Evolutionary conservation across 345 rosid species (phyloP).

Genomic region (Pseudoturritis turrita): DNA sequence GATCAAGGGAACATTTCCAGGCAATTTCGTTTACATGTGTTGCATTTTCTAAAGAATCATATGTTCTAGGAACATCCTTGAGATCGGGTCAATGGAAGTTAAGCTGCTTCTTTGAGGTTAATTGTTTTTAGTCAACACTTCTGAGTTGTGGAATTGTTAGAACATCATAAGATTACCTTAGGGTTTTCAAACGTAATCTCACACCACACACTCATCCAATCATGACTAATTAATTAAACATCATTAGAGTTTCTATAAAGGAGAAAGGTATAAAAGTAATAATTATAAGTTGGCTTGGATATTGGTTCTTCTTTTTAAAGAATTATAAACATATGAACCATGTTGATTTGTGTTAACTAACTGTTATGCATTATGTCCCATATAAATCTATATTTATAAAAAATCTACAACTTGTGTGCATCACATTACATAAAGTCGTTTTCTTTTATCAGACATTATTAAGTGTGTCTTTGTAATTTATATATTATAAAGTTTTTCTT

Average conservation of each 20-base stretch:
- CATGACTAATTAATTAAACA: conserved; percentile 7
- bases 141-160: not conserved
- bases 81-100: not conserved
- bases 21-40: not conserved
- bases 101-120: not conserved
- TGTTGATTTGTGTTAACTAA: conserved; percentile 30
- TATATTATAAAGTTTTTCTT: conserved; percentile 1
- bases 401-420: conserved; percentile 18
- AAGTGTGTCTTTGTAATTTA: conserved; percentile 28
- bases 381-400: not conserved
- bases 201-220: not conserved
- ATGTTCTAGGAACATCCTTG: not conserved
- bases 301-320: conserved; percentile 10
- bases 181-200: conserved; percentile 10
- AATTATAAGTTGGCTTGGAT: not conserved
- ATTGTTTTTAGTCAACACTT: not conserved
- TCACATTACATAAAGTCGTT: conserved; percentile 27
- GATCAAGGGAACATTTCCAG: not conserved
- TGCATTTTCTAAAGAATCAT: not conserved
- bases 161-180: not conserved
- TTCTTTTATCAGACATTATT: conserved; percentile 26
- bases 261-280: not conserved
- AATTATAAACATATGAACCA: conserved; percentile 23
- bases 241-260: conserved; percentile 16
- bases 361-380: conserved; percentile 32